Evolutionary conservation across 2,329 filamentous ascomycete species (phyloP), one percentile per base, ranked within the genome.

Genomic region (Rutstroemia sp.): DNA sequence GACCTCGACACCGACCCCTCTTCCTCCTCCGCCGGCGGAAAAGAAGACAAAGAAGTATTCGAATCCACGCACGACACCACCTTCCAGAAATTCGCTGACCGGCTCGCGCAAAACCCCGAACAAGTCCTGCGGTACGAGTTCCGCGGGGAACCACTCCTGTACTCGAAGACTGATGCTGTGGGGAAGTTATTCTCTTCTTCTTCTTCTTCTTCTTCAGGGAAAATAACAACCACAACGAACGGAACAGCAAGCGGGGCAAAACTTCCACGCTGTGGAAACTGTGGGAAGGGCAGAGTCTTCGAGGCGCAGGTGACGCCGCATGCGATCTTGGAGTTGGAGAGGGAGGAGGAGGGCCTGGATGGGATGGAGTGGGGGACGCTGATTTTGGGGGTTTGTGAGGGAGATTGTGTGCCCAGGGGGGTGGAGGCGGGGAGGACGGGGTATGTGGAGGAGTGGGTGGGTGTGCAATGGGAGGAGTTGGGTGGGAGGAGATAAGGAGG

Each of bases 291-390:
- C 50, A 82, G 92, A 60, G 83, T 87, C 14, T 97, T 97, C 70
- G 94, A 99, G 77, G 78, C 96, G 57, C 94, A 99, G 76, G 76
- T 99, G 62, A 92, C 87, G 63, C 94, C 94, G 42, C 88, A 95
- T 69, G 86, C 91, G 3, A 99, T 99, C 65, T 83, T 84, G 30
- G 87, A 94, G 75, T 76, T 97, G 54, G 92, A 97, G 75, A 84
- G 81, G 78, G 23, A 23, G 23, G 23, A 23, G 23, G 23, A 23
- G 23, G 23, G 23, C 4, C 23, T 23, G 23, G 23, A 95, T 75
- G 92, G 92, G 2, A 99, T 99, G 94, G 94, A 99, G 67, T 99
- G 94, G 94, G 92, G 92, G 0, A 97, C 91, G 0, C 80, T 99
- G 8, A 83, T 99, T 57, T 76, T 97, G 39, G 91, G 84, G 0